Percentiles rank a stretch among this genome's conserved stretches.
Conservation (phyloP, 148 eudicot species). For the Amaranthus palmeri region DNA sequence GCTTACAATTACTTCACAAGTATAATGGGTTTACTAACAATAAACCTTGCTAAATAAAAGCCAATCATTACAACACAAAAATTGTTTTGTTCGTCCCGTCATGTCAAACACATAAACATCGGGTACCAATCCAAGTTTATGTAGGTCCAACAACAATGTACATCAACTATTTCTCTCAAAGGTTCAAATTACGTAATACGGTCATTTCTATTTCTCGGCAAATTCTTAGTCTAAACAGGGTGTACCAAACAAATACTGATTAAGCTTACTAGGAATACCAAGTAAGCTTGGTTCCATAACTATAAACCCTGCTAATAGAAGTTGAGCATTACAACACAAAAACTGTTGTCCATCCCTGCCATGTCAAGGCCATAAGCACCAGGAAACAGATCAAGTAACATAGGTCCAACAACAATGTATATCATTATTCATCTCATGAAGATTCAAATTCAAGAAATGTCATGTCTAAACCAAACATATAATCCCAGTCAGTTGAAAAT, state of each 20-base stretch:
- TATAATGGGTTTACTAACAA: background rate
- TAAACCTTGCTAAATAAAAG: background rate
- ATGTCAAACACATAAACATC: background rate
- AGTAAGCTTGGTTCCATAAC: background rate
- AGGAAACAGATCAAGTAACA: slow-evolving; percentile 10
- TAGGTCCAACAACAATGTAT: too few relatives aligned
- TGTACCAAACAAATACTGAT: background rate
- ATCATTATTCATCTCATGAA: background rate
- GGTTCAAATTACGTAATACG: too few relatives aligned
- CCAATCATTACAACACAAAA: background rate
- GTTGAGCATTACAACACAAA: background rate
- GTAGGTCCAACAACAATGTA: background rate
- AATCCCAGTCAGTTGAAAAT: slow-evolving; percentile 20
- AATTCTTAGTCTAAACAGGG: background rate
- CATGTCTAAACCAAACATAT: slow-evolving; percentile 13
- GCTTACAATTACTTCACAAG: background rate
- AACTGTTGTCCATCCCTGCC: background rate
- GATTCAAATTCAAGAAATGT: background rate
- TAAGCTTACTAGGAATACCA: background rate
- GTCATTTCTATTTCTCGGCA: background rate
- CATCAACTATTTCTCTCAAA: too few relatives aligned
- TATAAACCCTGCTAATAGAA: background rate
- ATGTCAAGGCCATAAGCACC: slow-evolving; percentile 1
- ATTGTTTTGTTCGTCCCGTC: background rate
- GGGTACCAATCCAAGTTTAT: slow-evolving; percentile 9